Evolutionary conservation across 176 grass and related monocot genomes (phyloP), one percentile per base, ranked within the genome.

Genomic region (Lolium multiflorum): DNA sequence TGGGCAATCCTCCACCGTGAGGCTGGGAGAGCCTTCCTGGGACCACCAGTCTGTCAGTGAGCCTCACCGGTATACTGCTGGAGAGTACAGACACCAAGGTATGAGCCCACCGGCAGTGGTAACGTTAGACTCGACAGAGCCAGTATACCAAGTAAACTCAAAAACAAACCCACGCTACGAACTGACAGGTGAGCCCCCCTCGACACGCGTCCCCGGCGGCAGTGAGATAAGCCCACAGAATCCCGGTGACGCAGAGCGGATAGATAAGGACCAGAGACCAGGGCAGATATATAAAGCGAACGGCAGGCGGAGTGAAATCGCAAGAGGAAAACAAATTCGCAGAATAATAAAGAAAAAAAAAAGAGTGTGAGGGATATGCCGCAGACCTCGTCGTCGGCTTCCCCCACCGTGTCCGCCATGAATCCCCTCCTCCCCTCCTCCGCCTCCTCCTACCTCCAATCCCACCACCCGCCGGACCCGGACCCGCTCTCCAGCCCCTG

Each of bases 341-440:
- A 6, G n/a, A 4, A n/a, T 3, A 7, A 21, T 6, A 52, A 55
- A 4, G 11, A 64, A 78, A 21, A 10, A 52, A 55, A 4, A 16
- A 64, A 78, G 39, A 59, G 15, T 35, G 31, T 35, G 56, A 43
- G 60, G 6, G 82, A 82, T 78, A 92, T 89, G 89, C 89, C 82
- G 71, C 93, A 94, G 94, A 89, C 63, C 78, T 74, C 89, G 65
- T 80, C 88, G 49, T 90, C 87, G 69, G 88, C 84, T 62, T 89
- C 89, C 62, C 87, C 89, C 64, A 93, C 73, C 75, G 59, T 95
- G 81, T 84, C 88, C 85, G 54, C 93, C 67, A 95, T 95, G 84
- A 90, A 90, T 82, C 84, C 87, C 71, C 86, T 86, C 73, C 87
- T 88, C 77, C 79, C 92, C 38, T 81, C 71, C 55, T 56, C 31